Conservation (phyloP, 2,329 filamentous ascomycete species). For the Chaetomium sp. region DNA sequence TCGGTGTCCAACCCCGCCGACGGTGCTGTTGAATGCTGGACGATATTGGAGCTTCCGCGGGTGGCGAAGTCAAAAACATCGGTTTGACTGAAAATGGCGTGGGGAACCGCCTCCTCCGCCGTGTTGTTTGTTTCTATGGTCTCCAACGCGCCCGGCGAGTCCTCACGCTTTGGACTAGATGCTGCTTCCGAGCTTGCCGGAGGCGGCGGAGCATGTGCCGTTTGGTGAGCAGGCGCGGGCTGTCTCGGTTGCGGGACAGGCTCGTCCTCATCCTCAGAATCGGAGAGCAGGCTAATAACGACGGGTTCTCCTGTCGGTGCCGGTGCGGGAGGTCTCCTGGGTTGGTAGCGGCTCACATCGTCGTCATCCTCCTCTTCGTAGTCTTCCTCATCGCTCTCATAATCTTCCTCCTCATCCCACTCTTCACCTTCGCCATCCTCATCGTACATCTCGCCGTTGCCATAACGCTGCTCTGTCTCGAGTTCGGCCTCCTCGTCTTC, state of each 20-base stretch:
- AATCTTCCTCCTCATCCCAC: slow-evolving; percentile 37
- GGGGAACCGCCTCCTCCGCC: not conserved
- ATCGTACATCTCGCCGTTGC: slow-evolving; percentile 28
- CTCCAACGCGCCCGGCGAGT: not conserved
- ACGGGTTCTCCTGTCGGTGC: slow-evolving; percentile 42
- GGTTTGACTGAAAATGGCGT: slow-evolving; percentile 18
- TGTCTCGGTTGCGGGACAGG: slow-evolving; percentile 22
- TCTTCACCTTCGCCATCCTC: slow-evolving; percentile 30
- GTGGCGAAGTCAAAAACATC: slow-evolving; percentile 28
- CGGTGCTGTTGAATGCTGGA: not conserved
- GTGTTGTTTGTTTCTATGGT: slow-evolving; percentile 4
- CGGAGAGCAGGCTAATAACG: slow-evolving; percentile 52
- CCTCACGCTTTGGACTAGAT: not conserved
- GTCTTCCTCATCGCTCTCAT: slow-evolving; percentile 35
- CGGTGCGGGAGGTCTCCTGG: slow-evolving; percentile 21
- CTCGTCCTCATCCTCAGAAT: slow-evolving; percentile 42
- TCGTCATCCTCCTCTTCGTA: slow-evolving; percentile 38
- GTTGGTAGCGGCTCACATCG: slow-evolving; percentile 29
- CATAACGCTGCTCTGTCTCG: slow-evolving; percentile 31
- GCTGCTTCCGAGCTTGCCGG: not conserved
- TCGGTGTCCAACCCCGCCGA: not conserved
- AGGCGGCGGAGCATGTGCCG: not conserved
- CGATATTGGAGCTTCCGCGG: not conserved
- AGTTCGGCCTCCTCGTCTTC: slow-evolving; percentile 32
- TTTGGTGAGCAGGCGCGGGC: slow-evolving; percentile 7